Conservation (phyloP, 805 yeast genomes). For the Wickerhamomyces sydowiorum region DNA sequence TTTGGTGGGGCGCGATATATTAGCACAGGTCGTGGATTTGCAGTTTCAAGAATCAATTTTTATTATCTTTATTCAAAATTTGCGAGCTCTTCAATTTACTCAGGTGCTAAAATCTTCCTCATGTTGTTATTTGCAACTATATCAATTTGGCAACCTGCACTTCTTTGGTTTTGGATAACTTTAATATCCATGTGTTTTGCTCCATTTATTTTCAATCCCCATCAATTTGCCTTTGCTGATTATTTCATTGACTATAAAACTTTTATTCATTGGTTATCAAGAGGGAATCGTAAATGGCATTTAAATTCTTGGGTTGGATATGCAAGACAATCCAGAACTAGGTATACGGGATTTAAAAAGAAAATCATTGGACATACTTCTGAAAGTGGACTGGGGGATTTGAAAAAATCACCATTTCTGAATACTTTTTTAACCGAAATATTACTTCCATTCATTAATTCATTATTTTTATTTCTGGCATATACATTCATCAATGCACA, state of each 20-base stretch:
- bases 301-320: slow-evolving; percentile 75
- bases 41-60: slow-evolving; percentile 76
- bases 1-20: slow-evolving; percentile 92
- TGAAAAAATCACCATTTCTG: slow-evolving; percentile 69
- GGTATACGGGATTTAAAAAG: slow-evolving; percentile 87
- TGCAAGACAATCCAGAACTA: slow-evolving; percentile 73
- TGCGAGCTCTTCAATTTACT: slow-evolving; percentile 69
- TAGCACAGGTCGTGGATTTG: slow-evolving; percentile 92
- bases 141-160: slow-evolving; percentile 76
- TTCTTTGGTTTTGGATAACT: slow-evolving; percentile 72
- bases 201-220: slow-evolving; percentile 74
- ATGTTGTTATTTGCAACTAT: slow-evolving; percentile 70
- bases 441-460: slow-evolving; percentile 62
- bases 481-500: slow-evolving; percentile 82
- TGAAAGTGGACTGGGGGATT: slow-evolving; percentile 57
- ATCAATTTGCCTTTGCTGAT: slow-evolving; percentile 64
- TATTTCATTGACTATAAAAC: slow-evolving; percentile 64
- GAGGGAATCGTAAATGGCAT: slow-evolving; percentile 69
- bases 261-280: slow-evolving; percentile 68
- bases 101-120: slow-evolving; percentile 66
- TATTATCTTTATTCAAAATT: slow-evolving; percentile 68
- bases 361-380: slow-evolving; percentile 60
- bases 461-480: slow-evolving; percentile 65
- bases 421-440: slow-evolving; percentile 80
- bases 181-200: slow-evolving; percentile 59